A percentile compares a stretch with the other conserved stretches of the same genome.
These are phyloP conservation scores for Cubamyces lactineus DNA, from an alignment of 768 basidiomycete genomes.

Conservation along the genomic window DNA sequence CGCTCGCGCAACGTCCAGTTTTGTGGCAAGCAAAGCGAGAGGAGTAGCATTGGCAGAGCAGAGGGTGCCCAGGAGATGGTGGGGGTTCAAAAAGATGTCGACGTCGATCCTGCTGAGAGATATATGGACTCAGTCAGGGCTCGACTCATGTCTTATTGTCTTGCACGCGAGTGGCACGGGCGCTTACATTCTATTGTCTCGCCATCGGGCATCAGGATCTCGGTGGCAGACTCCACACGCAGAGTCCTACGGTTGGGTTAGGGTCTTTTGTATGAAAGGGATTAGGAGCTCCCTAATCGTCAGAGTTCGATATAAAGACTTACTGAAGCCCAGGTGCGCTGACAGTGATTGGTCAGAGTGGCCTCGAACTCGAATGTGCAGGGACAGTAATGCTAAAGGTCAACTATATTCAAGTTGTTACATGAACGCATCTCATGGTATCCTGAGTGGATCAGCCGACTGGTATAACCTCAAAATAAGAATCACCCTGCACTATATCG, in stretches of 20 bases:
- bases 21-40: not conserved
- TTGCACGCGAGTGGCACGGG: constrained; percentile 13
- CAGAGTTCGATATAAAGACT: no score
- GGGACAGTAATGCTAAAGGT: no score
- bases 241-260: not conserved
- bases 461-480: no score
- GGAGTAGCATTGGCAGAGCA: not conserved
- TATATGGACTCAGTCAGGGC: constrained; percentile 11
- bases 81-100: not conserved
- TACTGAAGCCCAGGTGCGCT: no score
- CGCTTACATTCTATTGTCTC: constrained; percentile 17
- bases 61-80: not conserved
- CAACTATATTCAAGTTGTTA: no score
- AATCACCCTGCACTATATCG: no score
- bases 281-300: not conserved
- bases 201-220: constrained; percentile 17
- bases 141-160: constrained; percentile 16
- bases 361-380: no score
- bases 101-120: not conserved
- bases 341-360: no score
- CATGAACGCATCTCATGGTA: no score
- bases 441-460: no score
- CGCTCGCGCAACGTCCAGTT: not conserved
- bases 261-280: not conserved
- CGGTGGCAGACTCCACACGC: not conserved